These are phyloP conservation scores for Saccharomycopsis fermentans DNA, from an alignment of 805 yeast genomes.

Conservation along the genomic window DNA sequence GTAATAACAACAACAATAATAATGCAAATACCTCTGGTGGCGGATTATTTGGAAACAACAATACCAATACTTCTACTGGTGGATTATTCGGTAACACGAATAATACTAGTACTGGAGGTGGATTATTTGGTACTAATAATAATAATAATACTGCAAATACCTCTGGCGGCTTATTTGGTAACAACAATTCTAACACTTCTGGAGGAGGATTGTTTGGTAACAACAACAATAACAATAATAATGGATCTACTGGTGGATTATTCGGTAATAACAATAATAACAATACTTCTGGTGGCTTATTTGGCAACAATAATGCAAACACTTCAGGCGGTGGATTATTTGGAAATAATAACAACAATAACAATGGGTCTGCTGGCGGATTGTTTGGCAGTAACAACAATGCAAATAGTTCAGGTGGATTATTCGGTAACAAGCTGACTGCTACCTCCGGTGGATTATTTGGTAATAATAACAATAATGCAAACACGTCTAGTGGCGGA, in stretches of 20 bases:
- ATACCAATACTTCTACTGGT: slow-evolving; percentile 20
- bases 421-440: slow-evolving; percentile 23
- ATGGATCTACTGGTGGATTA: slow-evolving; percentile 28
- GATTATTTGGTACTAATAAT: slow-evolving; percentile 35
- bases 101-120: slow-evolving; percentile 27
- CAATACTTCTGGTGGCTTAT: slow-evolving; percentile 32
- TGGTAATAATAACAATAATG: slow-evolving; percentile 20
- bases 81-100: slow-evolving; percentile 33
- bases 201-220: slow-evolving; percentile 36
- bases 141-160: slow-evolving; percentile 21
- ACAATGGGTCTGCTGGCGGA: slow-evolving; percentile 20
- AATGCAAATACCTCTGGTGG: slow-evolving; percentile 20
- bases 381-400: slow-evolving; percentile 23
- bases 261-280: slow-evolving; percentile 30
- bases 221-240: slow-evolving; percentile 25
- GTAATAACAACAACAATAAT: slow-evolving; percentile 20
- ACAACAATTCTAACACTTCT: slow-evolving; percentile 22
- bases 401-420: slow-evolving; percentile 19
- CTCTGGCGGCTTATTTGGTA: slow-evolving; percentile 30
- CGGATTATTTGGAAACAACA: slow-evolving; percentile 25
- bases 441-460: slow-evolving; percentile 20
- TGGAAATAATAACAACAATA: slow-evolving; percentile 21
- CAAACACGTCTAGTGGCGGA: slow-evolving; percentile 28
- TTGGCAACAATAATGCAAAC: slow-evolving; percentile 30
- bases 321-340: slow-evolving; percentile 22